These are phyloP conservation scores for Zygoascus hellenicus DNA, from an alignment of 1,139 yeast species.

Conservation along the genomic window DNA sequence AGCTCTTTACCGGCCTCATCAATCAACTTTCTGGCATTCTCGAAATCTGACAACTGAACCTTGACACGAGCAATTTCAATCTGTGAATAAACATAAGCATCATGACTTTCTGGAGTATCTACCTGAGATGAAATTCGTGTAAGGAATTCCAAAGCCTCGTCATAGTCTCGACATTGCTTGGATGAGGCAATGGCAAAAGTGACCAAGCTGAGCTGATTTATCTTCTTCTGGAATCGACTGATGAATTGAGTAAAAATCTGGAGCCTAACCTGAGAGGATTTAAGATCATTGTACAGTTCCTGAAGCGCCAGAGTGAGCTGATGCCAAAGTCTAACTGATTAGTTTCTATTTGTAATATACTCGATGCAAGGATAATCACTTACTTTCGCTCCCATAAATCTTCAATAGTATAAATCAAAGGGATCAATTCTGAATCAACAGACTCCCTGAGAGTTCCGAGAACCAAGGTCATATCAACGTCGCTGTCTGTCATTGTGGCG, in stretches of 20 bases:
- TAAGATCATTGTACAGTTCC: constrained; percentile 52
- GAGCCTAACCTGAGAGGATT: constrained; percentile 50
- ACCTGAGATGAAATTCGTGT: constrained; percentile 47
- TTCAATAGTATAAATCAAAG: constrained; percentile 68
- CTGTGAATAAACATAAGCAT: constrained; percentile 57
- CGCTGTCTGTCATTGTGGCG: constrained; percentile 23
- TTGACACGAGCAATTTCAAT: constrained; percentile 75
- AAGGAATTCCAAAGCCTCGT: constrained; percentile 55
- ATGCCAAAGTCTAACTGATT: constrained; percentile 43
- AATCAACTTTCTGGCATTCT: constrained; percentile 63
- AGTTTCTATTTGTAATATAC: not conserved
- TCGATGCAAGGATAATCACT: constrained; percentile 13
- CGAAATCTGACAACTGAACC: constrained; percentile 51
- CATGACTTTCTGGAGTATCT: constrained; percentile 38
- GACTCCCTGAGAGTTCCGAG: constrained; percentile 67
- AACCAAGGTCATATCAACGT: constrained; percentile 39
- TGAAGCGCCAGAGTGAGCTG: constrained; percentile 70
- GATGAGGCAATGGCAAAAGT: constrained; percentile 64
- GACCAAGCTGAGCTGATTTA: constrained; percentile 74
- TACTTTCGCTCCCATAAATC: constrained; percentile 79
- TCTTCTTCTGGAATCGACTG: constrained; percentile 55
- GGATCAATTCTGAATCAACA: constrained; percentile 59
- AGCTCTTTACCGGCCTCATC: constrained; percentile 56
- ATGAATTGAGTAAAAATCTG: constrained; percentile 71
- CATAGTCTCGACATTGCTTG: constrained; percentile 41